These are phyloP conservation scores for Coccomyxa subellipsoidea DNA, from an alignment of 163 green algal species.

Conservation along the genomic window DNA sequence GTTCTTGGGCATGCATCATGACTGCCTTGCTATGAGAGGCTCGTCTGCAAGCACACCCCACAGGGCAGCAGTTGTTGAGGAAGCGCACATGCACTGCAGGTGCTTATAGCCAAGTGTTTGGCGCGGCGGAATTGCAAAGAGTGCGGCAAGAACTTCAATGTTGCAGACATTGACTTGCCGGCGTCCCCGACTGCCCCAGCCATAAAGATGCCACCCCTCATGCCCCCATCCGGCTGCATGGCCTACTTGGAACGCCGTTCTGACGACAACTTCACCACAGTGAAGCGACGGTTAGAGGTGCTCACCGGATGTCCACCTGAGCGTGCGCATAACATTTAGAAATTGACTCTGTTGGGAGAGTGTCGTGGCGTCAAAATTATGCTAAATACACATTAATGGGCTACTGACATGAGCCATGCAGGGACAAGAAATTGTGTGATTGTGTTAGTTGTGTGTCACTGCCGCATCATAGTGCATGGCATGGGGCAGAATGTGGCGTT, in stretches of 20 bases:
- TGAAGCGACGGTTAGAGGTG: conserved; percentile 82
- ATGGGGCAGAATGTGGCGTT: too few relatives aligned
- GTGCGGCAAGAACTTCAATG: conserved; percentile 95
- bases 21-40: too few relatives aligned
- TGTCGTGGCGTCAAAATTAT: too few relatives aligned
- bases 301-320: not conserved
- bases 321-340: too few relatives aligned
- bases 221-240: conserved; percentile 67
- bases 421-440: too few relatives aligned
- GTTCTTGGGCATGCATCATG: too few relatives aligned
- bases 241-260: conserved; percentile 69
- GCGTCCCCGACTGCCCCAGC: conserved; percentile 49
- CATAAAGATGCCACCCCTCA: conserved; percentile 93
- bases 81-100: conserved; percentile 25
- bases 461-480: too few relatives aligned
- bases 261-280: conserved; percentile 89
- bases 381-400: too few relatives aligned
- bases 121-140: conserved; percentile 84
- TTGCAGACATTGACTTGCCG: conserved; percentile 91
- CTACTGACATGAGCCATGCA: too few relatives aligned
- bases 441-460: too few relatives aligned
- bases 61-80: not conserved
- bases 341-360: too few relatives aligned
- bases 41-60: too few relatives aligned
- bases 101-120: conserved; percentile 93